phyloP scores from a whole-genome alignment of 2,329 filamentous ascomycete genomes.

The Akanthomyces muscarius region DNA sequence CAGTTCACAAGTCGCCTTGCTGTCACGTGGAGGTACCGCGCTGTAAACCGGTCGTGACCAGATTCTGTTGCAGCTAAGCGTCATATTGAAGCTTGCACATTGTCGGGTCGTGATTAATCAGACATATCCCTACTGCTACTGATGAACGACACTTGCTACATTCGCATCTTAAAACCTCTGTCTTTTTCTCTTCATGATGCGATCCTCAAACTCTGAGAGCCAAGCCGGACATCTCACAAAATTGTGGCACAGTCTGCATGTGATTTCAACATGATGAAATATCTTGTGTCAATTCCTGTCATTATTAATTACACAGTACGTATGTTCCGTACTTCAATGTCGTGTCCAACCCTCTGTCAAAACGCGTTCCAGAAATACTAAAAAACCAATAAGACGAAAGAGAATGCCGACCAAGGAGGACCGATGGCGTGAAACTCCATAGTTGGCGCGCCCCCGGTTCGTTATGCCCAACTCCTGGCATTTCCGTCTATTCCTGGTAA shows the following conservation, averaged over 20 bases:
- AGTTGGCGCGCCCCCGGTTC: background rate
- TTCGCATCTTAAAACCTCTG: background rate
- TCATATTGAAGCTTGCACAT: background rate
- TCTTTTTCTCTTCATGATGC: too few relatives aligned
- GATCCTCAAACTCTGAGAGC: too few relatives aligned
- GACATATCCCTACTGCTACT: background rate
- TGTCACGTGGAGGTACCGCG: background rate
- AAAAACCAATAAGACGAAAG: background rate
- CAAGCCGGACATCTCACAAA: too few relatives aligned
- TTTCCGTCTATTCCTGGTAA: background rate
- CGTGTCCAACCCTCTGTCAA: conserved; percentile 7
- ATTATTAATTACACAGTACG: conserved; percentile 16
- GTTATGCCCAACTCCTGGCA: background rate
- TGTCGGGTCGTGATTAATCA: background rate
- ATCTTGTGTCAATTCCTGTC: conserved; percentile 10
- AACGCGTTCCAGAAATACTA: background rate
- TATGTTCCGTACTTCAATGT: conserved; percentile 9
- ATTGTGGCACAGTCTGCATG: too few relatives aligned
- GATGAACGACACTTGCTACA: background rate
- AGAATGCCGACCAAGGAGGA: background rate
- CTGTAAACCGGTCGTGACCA: background rate
- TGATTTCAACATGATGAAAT: background rate
- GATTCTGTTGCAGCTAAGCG: background rate
- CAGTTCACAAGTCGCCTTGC: background rate
- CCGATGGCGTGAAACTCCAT: conserved; percentile 1